A percentile compares a stretch with the other conserved stretches of the same genome.
These are phyloP conservation scores for Elsinoe batatas DNA, from an alignment of 2,329 filamentous ascomycete species.

Conservation along the genomic window DNA sequence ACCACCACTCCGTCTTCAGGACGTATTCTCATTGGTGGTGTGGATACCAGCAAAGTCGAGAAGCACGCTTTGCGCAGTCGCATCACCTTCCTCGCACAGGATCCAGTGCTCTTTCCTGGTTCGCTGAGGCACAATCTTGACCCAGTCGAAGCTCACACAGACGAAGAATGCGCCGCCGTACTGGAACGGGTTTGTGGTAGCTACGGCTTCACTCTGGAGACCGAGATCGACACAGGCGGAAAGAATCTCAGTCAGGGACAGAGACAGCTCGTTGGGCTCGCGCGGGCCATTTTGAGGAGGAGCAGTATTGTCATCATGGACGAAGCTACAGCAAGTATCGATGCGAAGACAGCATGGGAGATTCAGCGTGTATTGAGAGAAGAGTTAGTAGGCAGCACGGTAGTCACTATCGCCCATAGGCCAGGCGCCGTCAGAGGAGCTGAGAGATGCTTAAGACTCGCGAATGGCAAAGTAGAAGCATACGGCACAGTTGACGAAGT, in stretches of 20 bases:
- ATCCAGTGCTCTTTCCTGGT: conserved; percentile 56
- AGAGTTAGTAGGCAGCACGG: conserved; percentile 49
- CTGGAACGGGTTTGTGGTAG: conserved; percentile 43
- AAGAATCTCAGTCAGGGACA: conserved; percentile 56
- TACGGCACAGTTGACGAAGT: conserved; percentile 27
- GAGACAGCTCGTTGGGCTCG: conserved; percentile 54
- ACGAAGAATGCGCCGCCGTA: conserved; percentile 44
- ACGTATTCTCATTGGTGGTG: conserved; percentile 48
- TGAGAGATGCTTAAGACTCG: conserved; percentile 46
- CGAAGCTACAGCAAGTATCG: conserved; percentile 56
- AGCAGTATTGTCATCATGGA: conserved; percentile 55
- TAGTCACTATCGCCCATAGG: conserved; percentile 57
- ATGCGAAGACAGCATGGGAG: conserved; percentile 49
- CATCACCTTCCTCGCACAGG: conserved; percentile 59
- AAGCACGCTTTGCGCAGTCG: conserved; percentile 50
- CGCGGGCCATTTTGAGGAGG: conserved; percentile 51
- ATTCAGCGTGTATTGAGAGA: conserved; percentile 47
- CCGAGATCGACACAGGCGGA: conserved; percentile 50
- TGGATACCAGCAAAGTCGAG: conserved; percentile 51
- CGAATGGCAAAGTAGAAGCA: conserved; percentile 40
- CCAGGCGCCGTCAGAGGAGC: conserved; percentile 52
- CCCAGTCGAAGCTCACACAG: conserved; percentile 47
- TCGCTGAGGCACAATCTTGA: conserved; percentile 54
- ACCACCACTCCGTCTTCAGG: conserved; percentile 47
- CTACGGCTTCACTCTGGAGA: conserved; percentile 48